Evolutionary conservation across 768 basidiomycete genomes (phyloP).

Genomic region (Leccinum uliginosum): DNA sequence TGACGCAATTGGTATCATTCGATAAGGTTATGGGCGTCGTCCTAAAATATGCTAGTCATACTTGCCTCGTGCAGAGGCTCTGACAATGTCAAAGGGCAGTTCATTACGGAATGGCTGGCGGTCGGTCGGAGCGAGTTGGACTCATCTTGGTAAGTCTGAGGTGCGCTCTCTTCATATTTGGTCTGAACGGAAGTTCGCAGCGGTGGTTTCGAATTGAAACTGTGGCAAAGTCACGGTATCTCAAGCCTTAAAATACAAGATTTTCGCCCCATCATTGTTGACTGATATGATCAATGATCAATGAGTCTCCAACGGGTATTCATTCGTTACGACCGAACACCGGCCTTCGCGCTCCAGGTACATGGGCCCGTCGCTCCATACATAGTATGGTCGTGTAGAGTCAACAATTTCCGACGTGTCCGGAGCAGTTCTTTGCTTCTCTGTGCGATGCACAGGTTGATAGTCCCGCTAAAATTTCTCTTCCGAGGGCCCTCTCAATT

Average conservation of each 20-base stretch:
- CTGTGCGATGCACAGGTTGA: background rate
- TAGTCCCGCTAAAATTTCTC: background rate
- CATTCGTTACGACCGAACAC: background rate
- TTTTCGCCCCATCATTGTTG: background rate
- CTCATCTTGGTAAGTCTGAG: background rate
- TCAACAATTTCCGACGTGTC: background rate
- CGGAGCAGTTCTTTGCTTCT: background rate
- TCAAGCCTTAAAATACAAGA: background rate
- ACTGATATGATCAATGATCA: background rate
- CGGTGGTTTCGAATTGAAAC: background rate
- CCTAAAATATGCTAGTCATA: background rate
- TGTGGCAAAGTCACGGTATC: background rate
- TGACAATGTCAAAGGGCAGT: background rate
- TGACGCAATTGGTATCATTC: background rate
- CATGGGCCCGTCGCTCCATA: background rate
- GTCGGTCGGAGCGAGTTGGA: background rate
- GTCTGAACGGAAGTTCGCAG: too few species aligned
- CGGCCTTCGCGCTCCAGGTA: background rate
- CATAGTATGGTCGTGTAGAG: background rate
- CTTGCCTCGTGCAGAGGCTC: background rate
- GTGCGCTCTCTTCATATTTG: too few species aligned
- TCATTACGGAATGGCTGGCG: background rate
- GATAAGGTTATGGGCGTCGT: background rate
- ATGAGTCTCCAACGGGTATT: background rate
- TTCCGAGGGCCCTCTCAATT: background rate